Evolutionary conservation across 2,329 filamentous ascomycete genomes (phyloP).

Genomic region (Bipolaris bicolor): DNA sequence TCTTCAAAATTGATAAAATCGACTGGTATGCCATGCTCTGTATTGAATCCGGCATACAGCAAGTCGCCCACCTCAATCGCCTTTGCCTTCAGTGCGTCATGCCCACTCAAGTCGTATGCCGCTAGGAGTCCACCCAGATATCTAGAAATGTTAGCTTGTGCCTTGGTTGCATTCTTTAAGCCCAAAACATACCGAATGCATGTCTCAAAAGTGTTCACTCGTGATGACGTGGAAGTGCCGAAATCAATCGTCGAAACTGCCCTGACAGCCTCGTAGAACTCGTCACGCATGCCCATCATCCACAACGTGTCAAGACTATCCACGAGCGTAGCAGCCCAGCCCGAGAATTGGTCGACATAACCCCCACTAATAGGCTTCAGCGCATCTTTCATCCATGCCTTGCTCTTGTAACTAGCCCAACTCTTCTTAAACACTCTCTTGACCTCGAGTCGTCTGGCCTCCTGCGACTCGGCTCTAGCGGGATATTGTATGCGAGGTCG

Average conservation of each 20-base stretch:
- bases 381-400: conserved; percentile 57
- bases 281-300: conserved; percentile 57
- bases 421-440: conserved; percentile 49
- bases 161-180: neutral
- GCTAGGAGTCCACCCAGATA: conserved; percentile 46
- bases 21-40: conserved; percentile 52
- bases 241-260: conserved; percentile 56
- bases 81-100: conserved; percentile 44
- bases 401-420: conserved; percentile 53
- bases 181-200: conserved; percentile 47
- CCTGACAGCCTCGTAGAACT: conserved; percentile 55
- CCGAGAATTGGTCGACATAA: conserved; percentile 52
- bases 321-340: conserved; percentile 57
- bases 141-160: neutral
- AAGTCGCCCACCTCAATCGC: conserved; percentile 49
- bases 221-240: conserved; percentile 44
- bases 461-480: conserved; percentile 35
- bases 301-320: conserved; percentile 56
- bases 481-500: conserved; percentile 46
- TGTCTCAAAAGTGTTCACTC: conserved; percentile 59
- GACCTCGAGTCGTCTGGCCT: conserved; percentile 34
- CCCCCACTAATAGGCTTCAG: conserved; percentile 51
- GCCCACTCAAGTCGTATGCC: conserved; percentile 47
- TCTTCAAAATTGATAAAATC: conserved; percentile 51
- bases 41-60: conserved; percentile 57